phyloP scores from a whole-genome alignment of 2,329 filamentous ascomycete genomes.

The Knoxdaviesia capensis region DNA sequence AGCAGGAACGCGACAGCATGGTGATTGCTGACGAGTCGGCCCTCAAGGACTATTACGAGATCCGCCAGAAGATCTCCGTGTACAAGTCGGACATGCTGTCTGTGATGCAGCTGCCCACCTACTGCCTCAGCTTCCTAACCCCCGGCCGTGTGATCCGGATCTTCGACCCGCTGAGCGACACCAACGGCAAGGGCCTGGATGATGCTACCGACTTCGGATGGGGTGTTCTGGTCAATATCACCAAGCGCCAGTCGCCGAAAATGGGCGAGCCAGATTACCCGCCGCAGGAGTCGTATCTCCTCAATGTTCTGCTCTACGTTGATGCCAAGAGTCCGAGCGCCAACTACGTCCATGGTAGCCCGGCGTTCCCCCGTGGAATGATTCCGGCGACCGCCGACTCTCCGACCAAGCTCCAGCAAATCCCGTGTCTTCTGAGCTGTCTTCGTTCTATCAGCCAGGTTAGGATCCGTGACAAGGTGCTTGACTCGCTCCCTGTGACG shows the following conservation, averaged over 20 bases:
- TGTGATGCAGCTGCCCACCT: constrained; percentile 80
- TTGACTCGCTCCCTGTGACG: constrained; percentile 2
- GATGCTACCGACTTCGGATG: constrained; percentile 69
- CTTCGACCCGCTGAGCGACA: constrained; percentile 34
- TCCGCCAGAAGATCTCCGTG: constrained; percentile 63
- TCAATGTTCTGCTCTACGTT: constrained; percentile 59
- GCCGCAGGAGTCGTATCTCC: constrained; percentile 58
- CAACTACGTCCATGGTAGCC: constrained; percentile 18
- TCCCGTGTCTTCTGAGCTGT: constrained; percentile 72
- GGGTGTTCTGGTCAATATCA: constrained; percentile 70
- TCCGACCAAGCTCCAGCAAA: constrained; percentile 54
- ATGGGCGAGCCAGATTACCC: constrained; percentile 45
- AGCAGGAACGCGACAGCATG: constrained; percentile 52
- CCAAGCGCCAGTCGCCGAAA: constrained; percentile 43
- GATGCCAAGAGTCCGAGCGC: constrained; percentile 21
- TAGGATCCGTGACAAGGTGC: constrained; percentile 27
- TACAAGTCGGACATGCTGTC: constrained; percentile 79
- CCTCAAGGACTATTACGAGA: constrained; percentile 84
- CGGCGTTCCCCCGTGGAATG: constrained; percentile 37
- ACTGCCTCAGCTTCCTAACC: constrained; percentile 70
- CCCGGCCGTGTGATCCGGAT: constrained; percentile 75
- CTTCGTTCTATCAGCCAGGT: constrained; percentile 72
- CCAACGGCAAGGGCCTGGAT: constrained; percentile 10
- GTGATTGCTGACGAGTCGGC: constrained; percentile 69
- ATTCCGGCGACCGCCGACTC: constrained; percentile 41